Evolutionary conservation across 2,329 filamentous ascomycete genomes (phyloP).

Genomic region (Aureobasidium sp.): DNA sequence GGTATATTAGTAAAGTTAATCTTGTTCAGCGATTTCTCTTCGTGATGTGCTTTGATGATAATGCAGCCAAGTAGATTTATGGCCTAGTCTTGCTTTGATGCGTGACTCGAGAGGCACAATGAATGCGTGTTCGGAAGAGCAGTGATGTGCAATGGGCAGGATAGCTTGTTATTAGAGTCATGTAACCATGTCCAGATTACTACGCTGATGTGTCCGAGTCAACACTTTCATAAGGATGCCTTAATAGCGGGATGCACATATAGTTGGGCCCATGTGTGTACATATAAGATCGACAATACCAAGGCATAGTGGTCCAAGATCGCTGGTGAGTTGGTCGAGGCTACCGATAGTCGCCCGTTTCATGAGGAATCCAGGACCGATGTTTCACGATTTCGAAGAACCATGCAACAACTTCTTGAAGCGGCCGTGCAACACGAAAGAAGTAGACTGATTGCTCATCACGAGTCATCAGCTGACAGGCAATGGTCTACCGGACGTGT

Average conservation of each 20-base stretch:
- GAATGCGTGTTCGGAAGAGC: neutral
- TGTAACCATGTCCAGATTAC: neutral
- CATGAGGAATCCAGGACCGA: neutral
- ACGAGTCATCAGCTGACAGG: neutral
- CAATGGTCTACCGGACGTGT: neutral
- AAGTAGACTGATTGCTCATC: neutral
- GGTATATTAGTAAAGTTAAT: neutral
- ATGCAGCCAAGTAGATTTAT: neutral
- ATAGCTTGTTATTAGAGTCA: neutral
- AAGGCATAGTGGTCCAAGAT: neutral
- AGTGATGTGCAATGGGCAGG: neutral
- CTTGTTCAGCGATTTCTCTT: neutral
- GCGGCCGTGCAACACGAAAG: neutral
- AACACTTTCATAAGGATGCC: neutral
- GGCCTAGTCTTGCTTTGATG: neutral
- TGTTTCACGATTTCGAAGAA: neutral
- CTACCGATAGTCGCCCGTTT: neutral
- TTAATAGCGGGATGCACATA: neutral
- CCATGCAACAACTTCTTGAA: conserved; percentile 3
- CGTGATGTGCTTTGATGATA: neutral
- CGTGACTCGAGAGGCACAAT: neutral
- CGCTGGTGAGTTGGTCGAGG: neutral
- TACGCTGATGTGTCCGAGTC: neutral
- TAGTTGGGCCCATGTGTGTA: neutral
- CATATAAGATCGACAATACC: neutral